phyloP scores from a whole-genome alignment of 2,329 filamentous ascomycete species.

The Epichloe sibirici region DNA sequence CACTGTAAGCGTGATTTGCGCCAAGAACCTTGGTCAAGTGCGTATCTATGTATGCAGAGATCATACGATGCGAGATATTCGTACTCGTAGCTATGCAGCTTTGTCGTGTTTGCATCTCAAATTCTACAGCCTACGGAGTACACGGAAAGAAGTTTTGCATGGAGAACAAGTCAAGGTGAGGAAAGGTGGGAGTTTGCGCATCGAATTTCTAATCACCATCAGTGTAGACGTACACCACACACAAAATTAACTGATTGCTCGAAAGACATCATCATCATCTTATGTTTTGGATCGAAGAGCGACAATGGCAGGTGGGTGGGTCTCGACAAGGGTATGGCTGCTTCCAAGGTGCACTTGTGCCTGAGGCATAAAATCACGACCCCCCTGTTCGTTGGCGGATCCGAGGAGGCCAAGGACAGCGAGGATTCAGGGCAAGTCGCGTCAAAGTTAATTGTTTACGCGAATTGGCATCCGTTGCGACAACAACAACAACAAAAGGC shows the following conservation, averaged over 20 bases:
- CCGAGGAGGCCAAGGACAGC: background rate
- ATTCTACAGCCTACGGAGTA: no score
- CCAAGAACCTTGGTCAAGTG: background rate
- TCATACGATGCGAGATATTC: no score
- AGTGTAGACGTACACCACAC: no score
- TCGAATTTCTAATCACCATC: no score
- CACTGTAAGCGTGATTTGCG: no score
- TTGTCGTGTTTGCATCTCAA: no score
- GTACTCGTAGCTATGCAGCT: no score
- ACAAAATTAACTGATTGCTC: no score
- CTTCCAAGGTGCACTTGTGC: background rate
- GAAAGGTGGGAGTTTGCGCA: no score
- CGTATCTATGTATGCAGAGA: no score
- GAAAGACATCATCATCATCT: background rate
- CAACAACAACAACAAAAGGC: slow-evolving; percentile 15
- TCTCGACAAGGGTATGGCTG: background rate
- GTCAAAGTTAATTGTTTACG: slow-evolving; percentile 17
- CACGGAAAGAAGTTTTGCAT: no score
- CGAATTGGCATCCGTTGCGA: background rate
- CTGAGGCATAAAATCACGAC: slow-evolving; percentile 6
- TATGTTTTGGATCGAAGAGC: background rate
- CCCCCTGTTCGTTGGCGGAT: background rate
- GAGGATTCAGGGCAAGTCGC: background rate
- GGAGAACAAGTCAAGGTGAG: no score
- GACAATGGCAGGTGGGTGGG: background rate